phyloP scores from a whole-genome alignment of 2,329 filamentous ascomycete species.

The Trichothecium roseum region DNA sequence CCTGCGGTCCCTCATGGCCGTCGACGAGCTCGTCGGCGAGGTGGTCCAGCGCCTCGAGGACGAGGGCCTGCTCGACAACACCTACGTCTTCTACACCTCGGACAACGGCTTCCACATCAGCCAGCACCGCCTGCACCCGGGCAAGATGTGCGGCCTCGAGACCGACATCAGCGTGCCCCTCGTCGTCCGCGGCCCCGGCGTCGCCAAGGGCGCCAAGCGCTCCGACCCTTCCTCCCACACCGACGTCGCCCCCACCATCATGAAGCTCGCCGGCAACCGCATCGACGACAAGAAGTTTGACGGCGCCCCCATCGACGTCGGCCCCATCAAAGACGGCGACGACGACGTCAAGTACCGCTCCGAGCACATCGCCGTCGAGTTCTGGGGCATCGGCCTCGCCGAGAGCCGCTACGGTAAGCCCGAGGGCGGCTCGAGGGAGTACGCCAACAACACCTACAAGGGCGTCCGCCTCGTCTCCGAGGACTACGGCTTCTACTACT shows the following conservation, averaged over 20 bases:
- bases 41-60: conserved; percentile 20
- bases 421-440: conserved; percentile 11
- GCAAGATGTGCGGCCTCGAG: conserved; percentile 41
- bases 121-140: conserved; percentile 40
- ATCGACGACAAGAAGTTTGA: conserved; percentile 4
- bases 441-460: conserved; percentile 43
- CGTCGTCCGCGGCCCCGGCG: conserved; percentile 36
- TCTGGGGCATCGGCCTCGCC: conserved; percentile 31
- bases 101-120: conserved; percentile 45
- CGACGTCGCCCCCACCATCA: conserved; percentile 44
- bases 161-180: conserved; percentile 42
- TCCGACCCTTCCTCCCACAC: conserved; percentile 37
- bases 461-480: conserved; percentile 32
- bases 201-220: conserved; percentile 24
- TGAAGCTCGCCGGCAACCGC: conserved; percentile 16
- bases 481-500: conserved; percentile 44
- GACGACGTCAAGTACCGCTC: conserved; percentile 7
- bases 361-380: conserved; percentile 44
- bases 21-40: conserved; percentile 32
- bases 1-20: conserved; percentile 29
- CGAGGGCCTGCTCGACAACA: conserved; percentile 22
- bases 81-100: conserved; percentile 40
- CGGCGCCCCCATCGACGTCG: conserved; percentile 28
- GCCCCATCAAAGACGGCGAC: background rate
- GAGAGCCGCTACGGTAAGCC: conserved; percentile 15